Conservation (phyloP, 768 basidiomycete genomes). For the Podaxis rugospora region DNA sequence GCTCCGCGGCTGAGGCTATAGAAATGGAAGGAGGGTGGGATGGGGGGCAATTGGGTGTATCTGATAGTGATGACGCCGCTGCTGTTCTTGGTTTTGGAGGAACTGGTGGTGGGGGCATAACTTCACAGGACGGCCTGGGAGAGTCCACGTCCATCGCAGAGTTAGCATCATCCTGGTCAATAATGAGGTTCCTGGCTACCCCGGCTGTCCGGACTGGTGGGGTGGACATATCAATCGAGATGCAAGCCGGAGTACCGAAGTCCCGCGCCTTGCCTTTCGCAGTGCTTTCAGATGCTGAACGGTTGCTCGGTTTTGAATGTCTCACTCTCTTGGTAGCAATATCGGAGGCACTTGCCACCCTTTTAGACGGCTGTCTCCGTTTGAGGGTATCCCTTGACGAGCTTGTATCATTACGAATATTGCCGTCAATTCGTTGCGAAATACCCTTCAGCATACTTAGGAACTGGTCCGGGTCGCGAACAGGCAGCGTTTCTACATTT, state of each 20-base stretch:
- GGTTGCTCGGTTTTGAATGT: background rate
- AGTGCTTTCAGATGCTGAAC: background rate
- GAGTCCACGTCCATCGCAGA: slow-evolving; percentile 4
- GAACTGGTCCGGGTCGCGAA: slow-evolving; percentile 20
- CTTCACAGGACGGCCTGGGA: slow-evolving; percentile 1
- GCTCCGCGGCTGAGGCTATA: slow-evolving; percentile 7
- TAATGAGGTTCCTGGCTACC: background rate
- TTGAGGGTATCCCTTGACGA: slow-evolving; percentile 1
- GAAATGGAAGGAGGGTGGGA: slow-evolving; percentile 14
- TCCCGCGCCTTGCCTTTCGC: slow-evolving; percentile 4
- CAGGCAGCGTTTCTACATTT: background rate
- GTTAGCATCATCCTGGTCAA: background rate
- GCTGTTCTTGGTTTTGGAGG: slow-evolving; percentile 9
- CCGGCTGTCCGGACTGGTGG: background rate
- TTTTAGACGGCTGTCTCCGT: background rate
- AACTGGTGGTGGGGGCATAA: slow-evolving; percentile 17
- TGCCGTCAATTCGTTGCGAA: slow-evolving; percentile 29
- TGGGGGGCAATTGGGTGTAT: background rate
- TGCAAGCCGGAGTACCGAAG: background rate
- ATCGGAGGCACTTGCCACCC: slow-evolving; percentile 1
- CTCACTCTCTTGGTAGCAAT: slow-evolving; percentile 9
- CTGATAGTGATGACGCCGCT: background rate
- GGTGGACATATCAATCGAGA: background rate
- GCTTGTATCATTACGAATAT: slow-evolving; percentile 13
- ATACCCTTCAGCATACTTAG: slow-evolving; percentile 30